Evolutionary conservation across 345 rosid species (phyloP).

Genomic region (Pelargonium nanum): DNA sequence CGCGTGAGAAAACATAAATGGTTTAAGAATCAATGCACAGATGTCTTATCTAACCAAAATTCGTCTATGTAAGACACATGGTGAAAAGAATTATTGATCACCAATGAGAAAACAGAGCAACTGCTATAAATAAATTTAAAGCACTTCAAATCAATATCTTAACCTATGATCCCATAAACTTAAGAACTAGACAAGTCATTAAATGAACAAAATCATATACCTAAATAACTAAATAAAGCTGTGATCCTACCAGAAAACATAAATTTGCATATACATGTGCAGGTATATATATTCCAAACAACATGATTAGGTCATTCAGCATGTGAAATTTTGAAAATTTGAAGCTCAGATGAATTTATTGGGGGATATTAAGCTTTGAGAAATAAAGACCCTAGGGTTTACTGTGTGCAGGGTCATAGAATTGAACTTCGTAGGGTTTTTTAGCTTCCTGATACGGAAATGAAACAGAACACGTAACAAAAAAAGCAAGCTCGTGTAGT

Average conservation of each 20-base stretch:
- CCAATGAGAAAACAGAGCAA: background rate
- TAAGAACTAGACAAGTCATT: background rate
- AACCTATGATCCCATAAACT: background rate
- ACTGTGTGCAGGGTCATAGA: too few species aligned
- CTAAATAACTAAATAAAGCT: background rate
- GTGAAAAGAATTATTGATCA: background rate
- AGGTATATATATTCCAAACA: background rate
- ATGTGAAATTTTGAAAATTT: background rate
- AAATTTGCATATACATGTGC: background rate
- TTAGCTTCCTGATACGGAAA: too few species aligned
- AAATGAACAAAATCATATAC: too few species aligned
- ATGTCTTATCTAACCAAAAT: background rate
- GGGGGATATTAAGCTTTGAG: background rate
- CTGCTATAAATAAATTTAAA: background rate
- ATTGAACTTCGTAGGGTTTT: too few species aligned
- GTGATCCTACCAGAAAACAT: background rate
- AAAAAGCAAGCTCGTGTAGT: too few species aligned
- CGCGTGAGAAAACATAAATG: background rate
- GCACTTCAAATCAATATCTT: background rate
- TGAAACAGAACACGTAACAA: too few species aligned
- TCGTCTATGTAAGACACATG: too few species aligned
- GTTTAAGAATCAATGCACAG: background rate
- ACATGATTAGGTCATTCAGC: background rate
- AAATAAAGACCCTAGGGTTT: too few species aligned
- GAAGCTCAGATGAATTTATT: background rate